A percentile compares a stretch with the other conserved stretches of the same genome.
Conservation (phyloP, 495 filamentous ascomycete species). For the Penicillium flavigenum region DNA sequence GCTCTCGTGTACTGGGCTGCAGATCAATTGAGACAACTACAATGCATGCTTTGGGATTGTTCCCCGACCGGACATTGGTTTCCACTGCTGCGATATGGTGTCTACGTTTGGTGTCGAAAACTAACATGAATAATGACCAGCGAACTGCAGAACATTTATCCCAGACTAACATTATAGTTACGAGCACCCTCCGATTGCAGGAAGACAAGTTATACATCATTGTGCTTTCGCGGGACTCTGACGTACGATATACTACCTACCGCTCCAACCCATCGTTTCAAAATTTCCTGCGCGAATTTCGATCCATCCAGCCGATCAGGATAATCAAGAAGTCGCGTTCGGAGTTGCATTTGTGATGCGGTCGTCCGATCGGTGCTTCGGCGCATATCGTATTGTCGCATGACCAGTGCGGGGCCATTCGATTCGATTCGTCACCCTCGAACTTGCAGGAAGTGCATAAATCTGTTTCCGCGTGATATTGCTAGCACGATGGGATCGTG, state of each 20-base stretch:
- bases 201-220: neutral
- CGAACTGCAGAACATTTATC: neutral
- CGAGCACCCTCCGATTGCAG: neutral
- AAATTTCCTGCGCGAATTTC: neutral
- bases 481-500: neutral
- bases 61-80: neutral
- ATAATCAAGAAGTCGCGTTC: neutral
- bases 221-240: neutral
- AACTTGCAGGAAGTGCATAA: neutral
- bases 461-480: neutral
- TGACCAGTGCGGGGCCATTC: neutral
- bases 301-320: neutral
- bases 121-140: neutral
- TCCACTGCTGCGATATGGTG: neutral
- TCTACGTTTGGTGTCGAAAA: neutral
- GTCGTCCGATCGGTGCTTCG: neutral
- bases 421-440: neutral
- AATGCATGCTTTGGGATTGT: neutral
- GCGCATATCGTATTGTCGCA: constrained; percentile 2
- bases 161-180: neutral
- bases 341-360: neutral
- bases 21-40: neutral
- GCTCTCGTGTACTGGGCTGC: neutral
- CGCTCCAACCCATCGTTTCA: neutral
- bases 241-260: neutral